These are phyloP conservation scores for Aspergillus clavatus DNA, from an alignment of 2,329 filamentous ascomycete genomes.

Conservation along the genomic window DNA sequence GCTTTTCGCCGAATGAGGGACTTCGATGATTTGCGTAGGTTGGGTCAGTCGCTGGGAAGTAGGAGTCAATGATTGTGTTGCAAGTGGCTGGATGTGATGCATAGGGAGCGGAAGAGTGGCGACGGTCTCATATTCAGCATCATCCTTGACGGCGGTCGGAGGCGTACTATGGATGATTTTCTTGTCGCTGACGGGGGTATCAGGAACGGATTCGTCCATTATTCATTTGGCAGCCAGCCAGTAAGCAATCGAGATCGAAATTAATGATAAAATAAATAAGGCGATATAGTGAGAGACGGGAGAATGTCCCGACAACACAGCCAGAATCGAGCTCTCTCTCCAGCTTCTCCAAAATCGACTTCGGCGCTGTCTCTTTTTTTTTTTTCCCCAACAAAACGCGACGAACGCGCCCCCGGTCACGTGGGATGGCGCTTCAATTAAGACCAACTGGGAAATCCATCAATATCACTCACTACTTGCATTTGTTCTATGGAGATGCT, in stretches of 20 bases:
- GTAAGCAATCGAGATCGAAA: not conserved
- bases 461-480: not conserved
- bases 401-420: constrained; percentile 19
- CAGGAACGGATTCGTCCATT: constrained; percentile 39
- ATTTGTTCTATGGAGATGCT: too few relatives aligned
- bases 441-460: constrained; percentile 4
- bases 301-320: not conserved
- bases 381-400: constrained; percentile 17
- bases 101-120: constrained; percentile 43
- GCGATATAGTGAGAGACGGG: not conserved
- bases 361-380: constrained; percentile 11
- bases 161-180: constrained; percentile 27
- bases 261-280: not conserved
- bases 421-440: constrained; percentile 22
- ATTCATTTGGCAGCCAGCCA: not conserved
- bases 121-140: constrained; percentile 44
- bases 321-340: not conserved
- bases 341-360: constrained; percentile 6
- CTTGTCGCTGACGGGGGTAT: constrained; percentile 38
- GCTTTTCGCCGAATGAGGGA: constrained; percentile 32
- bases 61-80: constrained; percentile 37
- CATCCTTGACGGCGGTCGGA: constrained; percentile 25
- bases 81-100: constrained; percentile 15
- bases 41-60: constrained; percentile 54
- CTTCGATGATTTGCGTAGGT: constrained; percentile 56